Evolutionary conservation across 2,329 filamentous ascomycete genomes (phyloP).

Genomic region (Talaromyces sp.): DNA sequence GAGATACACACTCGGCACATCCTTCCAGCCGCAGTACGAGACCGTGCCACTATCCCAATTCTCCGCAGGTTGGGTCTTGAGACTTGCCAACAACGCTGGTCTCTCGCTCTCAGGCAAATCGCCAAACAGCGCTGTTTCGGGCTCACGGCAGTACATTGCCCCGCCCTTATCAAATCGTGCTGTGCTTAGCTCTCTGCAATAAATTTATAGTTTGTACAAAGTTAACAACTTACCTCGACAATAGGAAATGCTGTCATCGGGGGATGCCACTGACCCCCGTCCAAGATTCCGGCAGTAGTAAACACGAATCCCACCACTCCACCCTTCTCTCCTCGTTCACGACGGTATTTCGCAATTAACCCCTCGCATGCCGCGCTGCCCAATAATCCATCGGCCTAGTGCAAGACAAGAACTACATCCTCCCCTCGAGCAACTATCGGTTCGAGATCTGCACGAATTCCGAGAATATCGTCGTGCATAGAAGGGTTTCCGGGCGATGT

Average conservation of each 20-base stretch:
- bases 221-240: slow-evolving; percentile 4
- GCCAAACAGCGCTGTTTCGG: not conserved
- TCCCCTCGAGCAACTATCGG: not conserved
- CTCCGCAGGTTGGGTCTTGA: not conserved
- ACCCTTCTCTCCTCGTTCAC: not conserved
- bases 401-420: slow-evolving; percentile 8
- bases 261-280: not conserved
- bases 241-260: slow-evolving; percentile 1
- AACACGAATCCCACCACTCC: slow-evolving; percentile 15
- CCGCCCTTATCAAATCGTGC: not conserved
- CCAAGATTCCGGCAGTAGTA: not conserved
- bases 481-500: slow-evolving; percentile 9
- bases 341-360: slow-evolving; percentile 65
- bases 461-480: slow-evolving; percentile 10
- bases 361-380: slow-evolving; percentile 74
- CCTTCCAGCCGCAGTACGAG: slow-evolving; percentile 12
- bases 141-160: not conserved
- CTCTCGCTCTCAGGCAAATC: slow-evolving; percentile 3
- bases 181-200: not conserved
- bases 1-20: slow-evolving; percentile 16
- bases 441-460: not conserved
- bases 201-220: not conserved
- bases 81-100: not conserved
- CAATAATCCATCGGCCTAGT: slow-evolving; percentile 65
- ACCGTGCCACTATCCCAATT: slow-evolving; percentile 10